phyloP scores from a whole-genome alignment of 2,329 filamentous ascomycete genomes.

The Xenosphaeropsis pyriputrescens region DNA sequence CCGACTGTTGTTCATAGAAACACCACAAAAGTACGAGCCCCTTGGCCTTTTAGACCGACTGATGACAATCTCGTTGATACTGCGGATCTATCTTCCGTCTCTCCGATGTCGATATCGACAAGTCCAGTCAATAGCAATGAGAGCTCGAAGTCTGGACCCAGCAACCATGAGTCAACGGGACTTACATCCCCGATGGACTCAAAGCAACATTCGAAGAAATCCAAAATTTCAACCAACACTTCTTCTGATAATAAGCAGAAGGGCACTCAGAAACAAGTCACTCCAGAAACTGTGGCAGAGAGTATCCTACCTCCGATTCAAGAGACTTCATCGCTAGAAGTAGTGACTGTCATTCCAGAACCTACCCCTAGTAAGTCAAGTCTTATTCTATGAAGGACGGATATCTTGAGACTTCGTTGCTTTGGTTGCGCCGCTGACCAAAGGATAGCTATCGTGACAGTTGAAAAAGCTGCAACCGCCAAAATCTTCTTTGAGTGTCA shows the following conservation, averaged over 20 bases:
- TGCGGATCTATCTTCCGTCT: too few species aligned
- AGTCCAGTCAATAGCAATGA: constrained; percentile 15
- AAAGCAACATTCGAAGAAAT: constrained; percentile 18
- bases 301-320: constrained; percentile 12
- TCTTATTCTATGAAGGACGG: not conserved
- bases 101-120: too few species aligned
- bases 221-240: constrained; percentile 10
- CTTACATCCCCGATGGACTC: constrained; percentile 23
- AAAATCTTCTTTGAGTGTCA: constrained; percentile 80
- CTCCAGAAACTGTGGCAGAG: constrained; percentile 10
- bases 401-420: too few species aligned
- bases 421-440: too few species aligned
- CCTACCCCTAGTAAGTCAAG: constrained; percentile 14
- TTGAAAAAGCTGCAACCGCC: constrained; percentile 65
- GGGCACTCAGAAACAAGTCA: constrained; percentile 4
- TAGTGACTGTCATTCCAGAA: constrained; percentile 6
- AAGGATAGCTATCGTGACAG: constrained; percentile 31
- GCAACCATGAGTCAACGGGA: constrained; percentile 13
- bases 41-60: too few species aligned
- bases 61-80: too few species aligned
- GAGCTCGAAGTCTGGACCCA: constrained; percentile 10
- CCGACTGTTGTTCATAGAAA: constrained; percentile 27
- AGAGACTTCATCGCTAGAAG: constrained; percentile 8
- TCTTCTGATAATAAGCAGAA: constrained; percentile 15
- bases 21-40: constrained; percentile 20